Base-by-base conservation (phyloP, 2,329 filamentous ascomycete species). In the Paraphoma chrysanthemicola region DNA sequence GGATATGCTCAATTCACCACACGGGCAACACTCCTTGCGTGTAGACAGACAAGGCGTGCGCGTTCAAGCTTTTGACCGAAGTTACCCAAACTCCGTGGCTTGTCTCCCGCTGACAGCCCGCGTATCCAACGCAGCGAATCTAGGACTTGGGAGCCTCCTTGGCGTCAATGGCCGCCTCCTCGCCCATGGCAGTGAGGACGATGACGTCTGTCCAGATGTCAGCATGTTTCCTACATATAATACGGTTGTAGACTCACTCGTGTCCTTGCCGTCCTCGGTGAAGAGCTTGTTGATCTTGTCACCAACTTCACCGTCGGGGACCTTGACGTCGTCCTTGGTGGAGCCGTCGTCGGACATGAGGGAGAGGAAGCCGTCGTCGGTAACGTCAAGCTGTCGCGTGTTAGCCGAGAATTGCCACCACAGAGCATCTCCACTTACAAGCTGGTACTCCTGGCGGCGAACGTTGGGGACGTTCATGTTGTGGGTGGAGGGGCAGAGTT, bases 391-490 rank as follows among this genome's bases (percentile, higher is more conserved):
- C 92, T 97, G 70, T 36, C 4, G 16, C n/a, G 30, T 7, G 39
- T 70, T 51, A 74, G 70, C 51, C 57, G 46, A 59, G 58, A 29
- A 23, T 51, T 44, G 43, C 31, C 53, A 44, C 47, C 48, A 12
- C 31, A 31, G 41, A 14, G 36, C 42, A 8, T n/a, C n/a, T 54
- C 46, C 49, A 87, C 92, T 88, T 85, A 97, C 92, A 76, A 98
- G 88, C 86, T 95, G 90, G 86, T 91, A 96, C 86, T 97, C 94
- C 82, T 86, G 87, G 77, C 94, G 93, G 74, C 79, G 80, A 82
- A 98, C 94, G 83, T 95, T 90, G 82, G 96, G 96, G 72, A 99
- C 95, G 77, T 99, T 92, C 92, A 96, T 96, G 88, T 96, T 89
- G 83, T 89, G 87, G 86, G 95, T 99, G 79, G 95, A 99, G 73